phyloP scores from a whole-genome alignment of 2,329 filamentous ascomycete species.

The Calonectria leucothoes region DNA sequence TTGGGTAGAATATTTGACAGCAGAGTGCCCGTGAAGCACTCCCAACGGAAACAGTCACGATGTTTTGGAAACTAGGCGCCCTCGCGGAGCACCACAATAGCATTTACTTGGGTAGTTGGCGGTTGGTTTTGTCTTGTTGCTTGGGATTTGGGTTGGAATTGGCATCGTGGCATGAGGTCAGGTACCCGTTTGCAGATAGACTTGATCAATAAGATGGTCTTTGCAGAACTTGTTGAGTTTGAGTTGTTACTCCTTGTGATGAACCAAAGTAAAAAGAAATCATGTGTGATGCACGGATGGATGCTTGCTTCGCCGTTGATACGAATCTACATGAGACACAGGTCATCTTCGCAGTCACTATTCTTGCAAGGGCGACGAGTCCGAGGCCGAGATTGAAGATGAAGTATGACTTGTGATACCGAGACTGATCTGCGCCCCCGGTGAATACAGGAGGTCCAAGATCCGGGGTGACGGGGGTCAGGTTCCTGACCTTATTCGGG shows the following conservation, averaged over 20 bases:
- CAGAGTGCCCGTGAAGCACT: slow-evolving; percentile 23
- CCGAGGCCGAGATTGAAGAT: slow-evolving; percentile 11
- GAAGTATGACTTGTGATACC: slow-evolving; percentile 18
- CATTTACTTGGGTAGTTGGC: slow-evolving; percentile 23
- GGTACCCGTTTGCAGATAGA: slow-evolving; percentile 20
- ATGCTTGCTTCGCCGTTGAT: neutral
- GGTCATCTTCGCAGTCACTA: too few relatives aligned
- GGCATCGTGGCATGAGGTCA: slow-evolving; percentile 20
- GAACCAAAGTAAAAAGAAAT: neutral
- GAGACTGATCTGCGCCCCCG: neutral
- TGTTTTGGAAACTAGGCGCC: slow-evolving; percentile 33
- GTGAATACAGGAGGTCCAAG: neutral
- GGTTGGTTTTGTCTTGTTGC: slow-evolving; percentile 8
- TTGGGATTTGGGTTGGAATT: slow-evolving; percentile 19
- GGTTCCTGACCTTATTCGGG: slow-evolving; percentile 11
- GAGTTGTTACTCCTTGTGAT: neutral
- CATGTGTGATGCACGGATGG: neutral
- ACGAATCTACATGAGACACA: neutral
- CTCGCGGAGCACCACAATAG: slow-evolving; percentile 34
- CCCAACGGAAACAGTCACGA: slow-evolving; percentile 20
- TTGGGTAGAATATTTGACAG: slow-evolving; percentile 31
- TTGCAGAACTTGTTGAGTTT: neutral
- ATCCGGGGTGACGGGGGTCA: neutral
- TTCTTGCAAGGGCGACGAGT: neutral
- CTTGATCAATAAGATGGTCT: slow-evolving; percentile 4